These are phyloP conservation scores for Chalciporus chontae DNA, from an alignment of 768 basidiomycete genomes.

Conservation along the genomic window DNA sequence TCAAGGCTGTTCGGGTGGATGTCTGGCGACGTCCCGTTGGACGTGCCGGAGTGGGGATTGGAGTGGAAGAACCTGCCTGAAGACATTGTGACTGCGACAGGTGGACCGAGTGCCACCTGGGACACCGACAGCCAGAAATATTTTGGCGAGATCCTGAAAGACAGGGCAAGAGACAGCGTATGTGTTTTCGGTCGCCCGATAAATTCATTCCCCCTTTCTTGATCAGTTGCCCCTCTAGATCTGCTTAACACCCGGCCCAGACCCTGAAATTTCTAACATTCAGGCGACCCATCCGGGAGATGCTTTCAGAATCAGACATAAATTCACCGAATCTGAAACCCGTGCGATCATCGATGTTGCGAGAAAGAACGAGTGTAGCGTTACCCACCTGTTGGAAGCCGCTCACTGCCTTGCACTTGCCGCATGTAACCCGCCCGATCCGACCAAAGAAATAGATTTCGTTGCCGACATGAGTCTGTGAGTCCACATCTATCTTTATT, in stretches of 20 bases:
- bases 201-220: too few relatives aligned
- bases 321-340: slow-evolving; percentile 1
- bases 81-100: slow-evolving; percentile 14
- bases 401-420: slow-evolving; percentile 11
- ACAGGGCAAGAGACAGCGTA: neutral
- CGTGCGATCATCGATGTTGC: slow-evolving; percentile 3
- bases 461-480: slow-evolving; percentile 5
- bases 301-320: neutral
- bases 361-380: neutral
- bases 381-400: slow-evolving; percentile 12
- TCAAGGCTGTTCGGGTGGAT: slow-evolving; percentile 16
- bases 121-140: slow-evolving; percentile 1
- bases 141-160: neutral
- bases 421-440: slow-evolving; percentile 3
- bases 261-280: neutral
- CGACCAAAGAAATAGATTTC: slow-evolving; percentile 2
- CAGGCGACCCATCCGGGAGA: too few relatives aligned
- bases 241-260: neutral
- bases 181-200: neutral
- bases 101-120: slow-evolving; percentile 13
- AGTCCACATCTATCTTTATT: neutral
- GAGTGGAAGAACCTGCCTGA: slow-evolving; percentile 14
- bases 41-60: slow-evolving; percentile 5
- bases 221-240: neutral
- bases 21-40: neutral